Conservation (phyloP, 2,329 filamentous ascomycete species). For the Pyrenochaeta sp. region DNA sequence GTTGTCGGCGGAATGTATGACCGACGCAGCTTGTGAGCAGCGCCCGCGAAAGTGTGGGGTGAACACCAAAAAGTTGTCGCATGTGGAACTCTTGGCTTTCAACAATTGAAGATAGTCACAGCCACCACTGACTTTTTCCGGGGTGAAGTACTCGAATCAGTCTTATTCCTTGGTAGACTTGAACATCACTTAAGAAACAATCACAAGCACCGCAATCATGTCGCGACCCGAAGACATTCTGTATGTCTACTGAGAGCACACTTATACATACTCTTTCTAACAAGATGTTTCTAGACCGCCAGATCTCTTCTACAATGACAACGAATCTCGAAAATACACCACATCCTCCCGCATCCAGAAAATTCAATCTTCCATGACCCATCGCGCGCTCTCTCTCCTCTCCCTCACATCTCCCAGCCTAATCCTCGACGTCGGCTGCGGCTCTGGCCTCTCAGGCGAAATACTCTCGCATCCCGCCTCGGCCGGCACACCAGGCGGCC, state of each 20-base stretch:
- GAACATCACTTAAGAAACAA: background rate
- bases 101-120: background rate
- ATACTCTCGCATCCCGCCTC: slow-evolving; percentile 79
- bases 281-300: slow-evolving; percentile 70
- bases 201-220: slow-evolving; percentile 67
- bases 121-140: background rate
- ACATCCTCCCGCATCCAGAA: slow-evolving; percentile 94
- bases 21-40: slow-evolving; percentile 17
- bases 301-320: slow-evolving; percentile 97
- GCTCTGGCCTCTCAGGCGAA: slow-evolving; percentile 91
- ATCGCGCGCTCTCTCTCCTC: slow-evolving; percentile 90
- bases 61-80: slow-evolving; percentile 35
- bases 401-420: slow-evolving; percentile 80
- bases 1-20: slow-evolving; percentile 22
- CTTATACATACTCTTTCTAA: slow-evolving; percentile 20
- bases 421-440: slow-evolving; percentile 96
- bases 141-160: background rate
- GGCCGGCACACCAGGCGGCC: slow-evolving; percentile 72
- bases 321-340: slow-evolving; percentile 96
- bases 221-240: slow-evolving; percentile 96
- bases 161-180: background rate
- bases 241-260: slow-evolving; percentile 60
- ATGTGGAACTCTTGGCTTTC: slow-evolving; percentile 29
- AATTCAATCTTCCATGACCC: slow-evolving; percentile 94
- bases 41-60: slow-evolving; percentile 28